phyloP scores from a whole-genome alignment of 306 rosid genomes.

The Acacia confusa region DNA sequence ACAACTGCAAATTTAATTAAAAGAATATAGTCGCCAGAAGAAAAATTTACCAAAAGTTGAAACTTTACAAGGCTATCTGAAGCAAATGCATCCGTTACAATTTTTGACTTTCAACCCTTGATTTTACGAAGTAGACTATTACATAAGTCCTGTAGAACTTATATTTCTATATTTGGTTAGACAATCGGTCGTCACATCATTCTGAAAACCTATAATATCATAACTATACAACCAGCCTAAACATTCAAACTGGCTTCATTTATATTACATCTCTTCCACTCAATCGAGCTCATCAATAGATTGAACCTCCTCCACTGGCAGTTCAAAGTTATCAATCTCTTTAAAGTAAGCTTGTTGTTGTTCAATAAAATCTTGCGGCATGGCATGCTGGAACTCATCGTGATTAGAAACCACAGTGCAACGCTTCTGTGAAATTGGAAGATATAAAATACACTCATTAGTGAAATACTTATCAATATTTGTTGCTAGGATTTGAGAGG shows the following conservation, averaged over 20 bases:
- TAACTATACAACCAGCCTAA: slow-evolving; percentile 36
- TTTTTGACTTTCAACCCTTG: neutral
- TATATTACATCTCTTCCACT: slow-evolving; percentile 12
- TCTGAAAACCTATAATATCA: slow-evolving; percentile 16
- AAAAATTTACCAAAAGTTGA: neutral
- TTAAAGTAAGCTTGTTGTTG: slow-evolving; percentile 68
- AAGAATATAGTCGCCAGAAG: neutral
- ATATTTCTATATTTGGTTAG: slow-evolving; percentile 12
- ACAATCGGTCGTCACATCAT: slow-evolving; percentile 17
- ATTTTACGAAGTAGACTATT: slow-evolving; percentile 9
- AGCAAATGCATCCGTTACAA: neutral
- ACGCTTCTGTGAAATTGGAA: slow-evolving; percentile 52
- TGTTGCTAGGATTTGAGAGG: neutral
- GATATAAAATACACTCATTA: slow-evolving; percentile 1
- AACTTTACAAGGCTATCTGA: neutral
- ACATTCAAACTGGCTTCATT: slow-evolving; percentile 13
- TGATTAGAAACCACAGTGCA: slow-evolving; percentile 17
- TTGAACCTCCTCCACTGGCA: slow-evolving; percentile 68
- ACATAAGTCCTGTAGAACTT: neutral
- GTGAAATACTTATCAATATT: neutral
- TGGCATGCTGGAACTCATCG: slow-evolving; percentile 30
- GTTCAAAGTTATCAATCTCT: slow-evolving; percentile 71
- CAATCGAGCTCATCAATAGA: slow-evolving; percentile 51
- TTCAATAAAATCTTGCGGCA: slow-evolving; percentile 54
- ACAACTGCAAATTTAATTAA: neutral